Evolutionary conservation across 2,329 filamentous ascomycete species (phyloP).

Genomic region (Penicillium palitans): DNA sequence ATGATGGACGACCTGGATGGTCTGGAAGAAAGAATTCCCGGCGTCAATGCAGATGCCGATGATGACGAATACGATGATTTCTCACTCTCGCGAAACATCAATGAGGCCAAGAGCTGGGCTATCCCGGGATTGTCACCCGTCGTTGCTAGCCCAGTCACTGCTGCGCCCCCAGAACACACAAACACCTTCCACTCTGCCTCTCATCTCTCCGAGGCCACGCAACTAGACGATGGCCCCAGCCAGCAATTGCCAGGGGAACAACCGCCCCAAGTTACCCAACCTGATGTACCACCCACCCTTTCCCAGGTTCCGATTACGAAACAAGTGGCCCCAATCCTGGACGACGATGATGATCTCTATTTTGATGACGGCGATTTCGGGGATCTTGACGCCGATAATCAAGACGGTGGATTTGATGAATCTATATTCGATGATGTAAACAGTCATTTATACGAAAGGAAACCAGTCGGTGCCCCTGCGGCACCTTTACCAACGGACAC

Average conservation of each 20-base stretch:
- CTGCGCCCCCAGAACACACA: constrained; percentile 21
- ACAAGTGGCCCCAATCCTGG: constrained; percentile 13
- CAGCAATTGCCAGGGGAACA: neutral
- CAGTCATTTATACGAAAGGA: constrained; percentile 45
- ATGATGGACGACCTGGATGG: constrained; percentile 46
- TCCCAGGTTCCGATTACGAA: neutral
- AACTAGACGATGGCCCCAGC: neutral
- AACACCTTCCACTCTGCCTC: neutral
- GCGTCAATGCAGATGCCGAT: constrained; percentile 50
- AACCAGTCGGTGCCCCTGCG: constrained; percentile 23
- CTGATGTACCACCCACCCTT: neutral
- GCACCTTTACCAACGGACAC: constrained; percentile 14
- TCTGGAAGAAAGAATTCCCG: constrained; percentile 51
- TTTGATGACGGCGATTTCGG: constrained; percentile 51
- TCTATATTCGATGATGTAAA: constrained; percentile 51
- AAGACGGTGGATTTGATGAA: constrained; percentile 46
- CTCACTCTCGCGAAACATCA: constrained; percentile 25
- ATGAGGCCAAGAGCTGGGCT: constrained; percentile 35
- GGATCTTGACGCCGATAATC: constrained; percentile 37
- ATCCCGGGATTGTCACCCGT: constrained; percentile 40
- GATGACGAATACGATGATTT: constrained; percentile 39
- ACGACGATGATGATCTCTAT: constrained; percentile 46
- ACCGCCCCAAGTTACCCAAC: neutral
- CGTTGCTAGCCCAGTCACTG: constrained; percentile 35
- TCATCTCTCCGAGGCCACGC: neutral